These are phyloP conservation scores for Cucurbita maxima DNA, from an alignment of 306 rosid species.

Conservation along the genomic window DNA sequence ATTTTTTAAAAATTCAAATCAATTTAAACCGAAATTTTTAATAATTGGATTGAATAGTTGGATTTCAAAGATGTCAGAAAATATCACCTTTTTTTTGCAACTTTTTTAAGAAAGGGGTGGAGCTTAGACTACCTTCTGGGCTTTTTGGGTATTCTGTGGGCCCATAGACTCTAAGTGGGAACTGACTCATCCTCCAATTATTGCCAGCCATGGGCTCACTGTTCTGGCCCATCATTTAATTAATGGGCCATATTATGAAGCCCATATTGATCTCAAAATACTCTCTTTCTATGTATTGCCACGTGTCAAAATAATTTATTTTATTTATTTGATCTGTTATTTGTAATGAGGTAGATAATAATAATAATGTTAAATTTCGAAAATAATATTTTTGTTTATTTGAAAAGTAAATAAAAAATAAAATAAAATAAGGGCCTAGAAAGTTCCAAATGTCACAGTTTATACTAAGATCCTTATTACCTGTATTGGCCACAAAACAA, in stretches of 20 bases:
- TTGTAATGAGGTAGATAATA: neutral
- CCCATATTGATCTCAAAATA: neutral
- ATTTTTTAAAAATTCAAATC: too few species aligned
- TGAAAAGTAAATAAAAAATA: neutral
- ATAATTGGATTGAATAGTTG: too few species aligned
- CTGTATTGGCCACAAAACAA: neutral
- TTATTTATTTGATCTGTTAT: neutral
- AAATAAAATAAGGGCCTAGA: neutral
- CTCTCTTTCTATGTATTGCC: too few species aligned
- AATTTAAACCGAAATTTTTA: too few species aligned
- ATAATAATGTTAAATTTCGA: neutral
- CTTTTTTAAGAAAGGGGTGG: neutral
- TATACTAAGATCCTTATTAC: neutral
- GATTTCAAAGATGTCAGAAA: neutral
- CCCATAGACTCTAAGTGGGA: neutral
- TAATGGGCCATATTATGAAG: neutral
- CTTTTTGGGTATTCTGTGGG: neutral
- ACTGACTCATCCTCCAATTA: neutral
- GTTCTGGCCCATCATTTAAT: neutral
- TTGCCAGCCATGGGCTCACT: neutral
- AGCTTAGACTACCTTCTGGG: neutral
- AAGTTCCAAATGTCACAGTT: neutral
- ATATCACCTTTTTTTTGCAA: neutral
- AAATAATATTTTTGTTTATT: neutral
- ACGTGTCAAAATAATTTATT: too few species aligned